These are phyloP conservation scores for Trametes coccinea DNA, from an alignment of 768 basidiomycete genomes.

Conservation along the genomic window DNA sequence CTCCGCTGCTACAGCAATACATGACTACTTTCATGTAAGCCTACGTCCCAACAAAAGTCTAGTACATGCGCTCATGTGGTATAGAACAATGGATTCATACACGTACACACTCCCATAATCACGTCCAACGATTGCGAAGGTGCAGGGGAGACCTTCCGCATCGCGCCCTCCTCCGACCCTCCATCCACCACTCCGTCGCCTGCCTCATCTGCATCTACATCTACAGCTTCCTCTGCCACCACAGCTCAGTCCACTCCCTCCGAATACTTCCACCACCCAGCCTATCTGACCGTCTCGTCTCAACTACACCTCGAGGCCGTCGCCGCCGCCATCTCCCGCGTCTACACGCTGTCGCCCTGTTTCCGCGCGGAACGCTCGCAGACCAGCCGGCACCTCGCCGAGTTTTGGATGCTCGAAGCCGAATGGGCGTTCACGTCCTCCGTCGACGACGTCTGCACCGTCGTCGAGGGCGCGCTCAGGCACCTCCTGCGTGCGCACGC, in stretches of 20 bases:
- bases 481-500: constrained; percentile 31
- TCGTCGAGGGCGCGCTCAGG: constrained; percentile 59
- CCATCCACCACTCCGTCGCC: constrained; percentile 25
- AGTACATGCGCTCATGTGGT: not conserved
- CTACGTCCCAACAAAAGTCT: not conserved
- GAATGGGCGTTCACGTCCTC: constrained; percentile 71
- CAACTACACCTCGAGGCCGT: constrained; percentile 95
- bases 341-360: constrained; percentile 90
- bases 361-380: constrained; percentile 92
- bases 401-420: constrained; percentile 99
- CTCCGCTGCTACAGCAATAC: constrained; percentile 53
- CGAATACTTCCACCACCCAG: constrained; percentile 74
- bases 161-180: constrained; percentile 45
- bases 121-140: constrained; percentile 96
- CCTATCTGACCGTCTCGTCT: constrained; percentile 92
- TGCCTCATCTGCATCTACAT: constrained; percentile 17
- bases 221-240: constrained; percentile 3
- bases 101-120: constrained; percentile 83
- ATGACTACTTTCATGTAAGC: constrained; percentile 72
- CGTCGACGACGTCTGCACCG: constrained; percentile 51
- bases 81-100: constrained; percentile 59
- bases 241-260: constrained; percentile 19
- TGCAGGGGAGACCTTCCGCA: constrained; percentile 87
- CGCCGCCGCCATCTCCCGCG: constrained; percentile 72
- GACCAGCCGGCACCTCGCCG: constrained; percentile 90